Evolutionary conservation across 352 stramenopile genomes (phyloP).

Genomic region (Globisporangium recalcitrans): DNA sequence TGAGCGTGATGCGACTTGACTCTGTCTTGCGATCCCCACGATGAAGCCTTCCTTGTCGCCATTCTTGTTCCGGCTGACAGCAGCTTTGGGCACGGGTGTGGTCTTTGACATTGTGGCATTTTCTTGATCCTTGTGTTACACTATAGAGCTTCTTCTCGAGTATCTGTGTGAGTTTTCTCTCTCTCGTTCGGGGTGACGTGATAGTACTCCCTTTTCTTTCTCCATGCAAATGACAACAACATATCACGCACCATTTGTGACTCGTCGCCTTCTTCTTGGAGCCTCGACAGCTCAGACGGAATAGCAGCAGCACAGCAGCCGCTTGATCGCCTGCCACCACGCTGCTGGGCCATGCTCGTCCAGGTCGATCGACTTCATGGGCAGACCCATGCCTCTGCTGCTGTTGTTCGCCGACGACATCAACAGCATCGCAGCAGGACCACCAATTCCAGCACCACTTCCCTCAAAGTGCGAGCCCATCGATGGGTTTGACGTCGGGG

Average conservation of each 20-base stretch:
- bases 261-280: neutral
- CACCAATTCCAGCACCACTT: conserved; percentile 5
- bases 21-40: neutral
- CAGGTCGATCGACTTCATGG: conserved; percentile 12
- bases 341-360: conserved; percentile 9
- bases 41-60: neutral
- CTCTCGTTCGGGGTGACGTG: neutral
- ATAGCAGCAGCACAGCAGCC: conserved; percentile 33
- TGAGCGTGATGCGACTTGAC: neutral
- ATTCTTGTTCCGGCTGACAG: too few species aligned
- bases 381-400: conserved; percentile 3
- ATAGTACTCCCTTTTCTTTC: neutral
- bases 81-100: neutral
- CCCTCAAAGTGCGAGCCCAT: conserved; percentile 13
- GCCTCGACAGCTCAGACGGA: conserved; percentile 5
- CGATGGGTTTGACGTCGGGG: conserved; percentile 4
- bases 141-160: conserved; percentile 2
- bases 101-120: neutral
- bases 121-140: neutral
- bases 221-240: conserved; percentile 9
- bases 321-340: conserved; percentile 24
- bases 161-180: conserved; percentile 1
- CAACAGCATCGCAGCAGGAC: neutral
- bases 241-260: conserved; percentile 1
- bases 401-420: neutral